Evolutionary conservation across 2,329 filamentous ascomycete species (phyloP).

Genomic region (Hypoxylon sp.): DNA sequence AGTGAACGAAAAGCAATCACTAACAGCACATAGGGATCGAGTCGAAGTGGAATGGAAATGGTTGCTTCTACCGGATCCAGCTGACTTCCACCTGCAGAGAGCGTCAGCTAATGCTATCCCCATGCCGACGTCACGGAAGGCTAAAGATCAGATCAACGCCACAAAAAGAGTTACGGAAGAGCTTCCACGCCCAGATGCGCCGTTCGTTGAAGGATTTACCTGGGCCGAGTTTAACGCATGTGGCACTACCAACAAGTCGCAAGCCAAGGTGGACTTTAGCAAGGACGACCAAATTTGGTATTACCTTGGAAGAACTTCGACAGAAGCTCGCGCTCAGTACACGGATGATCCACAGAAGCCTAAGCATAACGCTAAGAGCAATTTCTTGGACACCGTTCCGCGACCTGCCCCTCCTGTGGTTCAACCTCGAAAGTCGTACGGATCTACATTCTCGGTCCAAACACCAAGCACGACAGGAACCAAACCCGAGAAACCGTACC

Average conservation of each 20-base stretch:
- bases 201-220: constrained; percentile 76
- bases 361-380: constrained; percentile 77
- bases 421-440: constrained; percentile 50
- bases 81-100: constrained; percentile 80
- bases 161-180: constrained; percentile 73
- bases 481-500: constrained; percentile 55
- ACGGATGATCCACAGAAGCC: constrained; percentile 78
- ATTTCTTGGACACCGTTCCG: constrained; percentile 79
- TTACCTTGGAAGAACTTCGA: constrained; percentile 88
- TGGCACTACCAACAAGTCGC: constrained; percentile 69
- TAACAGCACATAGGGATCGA: constrained; percentile 72
- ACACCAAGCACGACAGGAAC: constrained; percentile 31
- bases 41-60: constrained; percentile 89
- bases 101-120: constrained; percentile 80
- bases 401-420: constrained; percentile 58
- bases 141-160: constrained; percentile 77
- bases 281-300: constrained; percentile 87
- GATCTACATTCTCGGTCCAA: constrained; percentile 49
- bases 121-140: constrained; percentile 74
- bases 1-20: constrained; percentile 46
- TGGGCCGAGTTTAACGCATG: constrained; percentile 85
- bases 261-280: constrained; percentile 78
- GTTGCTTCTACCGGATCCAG: constrained; percentile 79
- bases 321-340: constrained; percentile 91
- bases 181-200: constrained; percentile 74